Evolutionary conservation across 2,329 filamentous ascomycete genomes (phyloP), one percentile per base, ranked within the genome.

Genomic region (Calonectria ilicicola): DNA sequence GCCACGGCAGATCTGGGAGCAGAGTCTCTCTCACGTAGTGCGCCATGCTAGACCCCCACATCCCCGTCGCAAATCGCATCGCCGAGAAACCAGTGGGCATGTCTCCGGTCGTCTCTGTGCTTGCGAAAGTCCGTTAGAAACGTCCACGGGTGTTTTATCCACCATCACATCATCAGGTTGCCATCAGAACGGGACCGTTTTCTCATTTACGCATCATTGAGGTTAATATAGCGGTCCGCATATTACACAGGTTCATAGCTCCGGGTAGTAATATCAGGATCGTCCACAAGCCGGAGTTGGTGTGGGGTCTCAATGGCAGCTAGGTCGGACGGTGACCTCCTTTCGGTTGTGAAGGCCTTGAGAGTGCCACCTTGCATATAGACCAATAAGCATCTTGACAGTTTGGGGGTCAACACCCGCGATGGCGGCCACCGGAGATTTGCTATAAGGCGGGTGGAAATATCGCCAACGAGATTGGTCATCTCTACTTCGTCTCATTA

Each of bases 41-140:
- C 47, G 56, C 69, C 46, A 71, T 64, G 58, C 53, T 58, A 23
- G 46, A 46, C 49, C 73, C 71, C 74, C 74, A 65, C 71, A 73
- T 72, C 68, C 32, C 67, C 70, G 51, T 74, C 65, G 32, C 66
- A 56, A 69, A 65, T 65, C 58, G 46, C 70, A 72, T 35, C 63
- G 70, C 72, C 71, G 44, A 53, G 70, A 69, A 38, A 44, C 46
- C 47, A 27, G 32, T 35, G 32, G 32, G 46, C 64, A 42, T 56
- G 64, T 23, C 35, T 32, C 26, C 35, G 17, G 5, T 23, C 15
- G 47, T 42, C 64, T 17, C 64, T 35, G 32, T 66, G 32, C 47
- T 35, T 51, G 32, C 27, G 19, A 58, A 26, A 38, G 23, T 62
- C 64, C 47, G 21, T 47, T 17, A 65, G 46, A 66, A 27, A 65